Conservation (phyloP, 306 rosid genomes). For the Vachellia collinsii region DNA sequence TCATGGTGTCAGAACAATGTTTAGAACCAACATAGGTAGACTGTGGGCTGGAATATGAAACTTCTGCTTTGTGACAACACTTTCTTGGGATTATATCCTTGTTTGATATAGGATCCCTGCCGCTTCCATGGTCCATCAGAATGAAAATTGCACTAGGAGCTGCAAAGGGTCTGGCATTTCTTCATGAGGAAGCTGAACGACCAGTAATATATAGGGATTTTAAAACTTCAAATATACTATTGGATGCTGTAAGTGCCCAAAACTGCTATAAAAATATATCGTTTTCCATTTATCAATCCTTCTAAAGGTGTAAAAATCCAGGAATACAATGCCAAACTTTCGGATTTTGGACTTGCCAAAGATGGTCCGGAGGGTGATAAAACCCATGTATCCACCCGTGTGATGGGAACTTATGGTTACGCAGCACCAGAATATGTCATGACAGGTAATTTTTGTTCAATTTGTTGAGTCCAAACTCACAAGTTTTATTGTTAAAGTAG, state of each 20-base stretch:
- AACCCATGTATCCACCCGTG: slow-evolving; percentile 90
- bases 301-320: slow-evolving; percentile 50
- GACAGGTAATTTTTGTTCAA: slow-evolving; percentile 63
- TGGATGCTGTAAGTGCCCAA: slow-evolving; percentile 76
- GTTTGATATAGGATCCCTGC: slow-evolving; percentile 68
- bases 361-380: slow-evolving; percentile 94
- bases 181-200: slow-evolving; percentile 86
- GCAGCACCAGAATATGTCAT: slow-evolving; percentile 95
- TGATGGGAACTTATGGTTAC: slow-evolving; percentile 95
- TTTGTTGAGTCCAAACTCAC: not conserved
- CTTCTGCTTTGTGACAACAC: slow-evolving; percentile 8
- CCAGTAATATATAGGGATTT: slow-evolving; percentile 89
- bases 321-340: slow-evolving; percentile 90
- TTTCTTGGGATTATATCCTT: slow-evolving; percentile 28
- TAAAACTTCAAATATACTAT: slow-evolving; percentile 85
- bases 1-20: not conserved
- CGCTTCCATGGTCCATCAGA: slow-evolving; percentile 93
- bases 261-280: slow-evolving; percentile 7
- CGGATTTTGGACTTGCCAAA: slow-evolving; percentile 95
- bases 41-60: slow-evolving; percentile 22
- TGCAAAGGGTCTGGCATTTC: slow-evolving; percentile 89
- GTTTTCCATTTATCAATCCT: slow-evolving; percentile 18
- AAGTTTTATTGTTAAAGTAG: not conserved
- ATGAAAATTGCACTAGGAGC: slow-evolving; percentile 96
- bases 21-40: slow-evolving; percentile 8